A percentile compares a stretch with the other conserved stretches of the same genome.
Conservation (phyloP, 306 rosid species). For the Vigna mungo region DNA sequence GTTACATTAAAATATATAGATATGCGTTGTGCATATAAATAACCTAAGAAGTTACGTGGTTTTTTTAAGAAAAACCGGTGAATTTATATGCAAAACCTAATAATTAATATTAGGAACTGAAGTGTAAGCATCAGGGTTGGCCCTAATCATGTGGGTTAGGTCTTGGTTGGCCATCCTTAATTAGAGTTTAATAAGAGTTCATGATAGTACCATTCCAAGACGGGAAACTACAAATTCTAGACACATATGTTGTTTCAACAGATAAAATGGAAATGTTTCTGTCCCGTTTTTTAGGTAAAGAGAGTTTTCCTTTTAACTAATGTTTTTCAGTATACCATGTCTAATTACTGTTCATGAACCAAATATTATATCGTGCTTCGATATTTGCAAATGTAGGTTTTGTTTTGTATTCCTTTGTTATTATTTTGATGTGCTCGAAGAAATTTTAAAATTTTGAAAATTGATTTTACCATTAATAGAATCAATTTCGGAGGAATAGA, state of each 20-base stretch:
- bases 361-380: not conserved
- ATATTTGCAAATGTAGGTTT: not conserved
- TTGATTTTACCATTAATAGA: not conserved
- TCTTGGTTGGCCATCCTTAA: conserved; percentile 60
- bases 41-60: conserved; percentile 1
- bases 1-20: not conserved
- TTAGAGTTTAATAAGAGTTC: conserved; percentile 41
- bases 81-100: conserved; percentile 33
- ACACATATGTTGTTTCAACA: conserved; percentile 29
- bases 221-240: conserved; percentile 6
- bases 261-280: not conserved
- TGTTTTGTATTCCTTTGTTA: not conserved
- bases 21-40: conserved; percentile 4
- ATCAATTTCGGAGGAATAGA: not conserved
- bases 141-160: conserved; percentile 62
- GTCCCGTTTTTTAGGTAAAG: not conserved
- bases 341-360: not conserved
- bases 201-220: conserved; percentile 24
- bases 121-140: conserved; percentile 51
- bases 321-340: not conserved
- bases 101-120: conserved; percentile 36
- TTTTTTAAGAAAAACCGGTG: conserved; percentile 29
- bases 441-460: not conserved
- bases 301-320: not conserved
- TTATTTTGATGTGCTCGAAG: no score